These are phyloP conservation scores for Mycena pura DNA, from an alignment of 768 basidiomycete genomes.

Conservation along the genomic window DNA sequence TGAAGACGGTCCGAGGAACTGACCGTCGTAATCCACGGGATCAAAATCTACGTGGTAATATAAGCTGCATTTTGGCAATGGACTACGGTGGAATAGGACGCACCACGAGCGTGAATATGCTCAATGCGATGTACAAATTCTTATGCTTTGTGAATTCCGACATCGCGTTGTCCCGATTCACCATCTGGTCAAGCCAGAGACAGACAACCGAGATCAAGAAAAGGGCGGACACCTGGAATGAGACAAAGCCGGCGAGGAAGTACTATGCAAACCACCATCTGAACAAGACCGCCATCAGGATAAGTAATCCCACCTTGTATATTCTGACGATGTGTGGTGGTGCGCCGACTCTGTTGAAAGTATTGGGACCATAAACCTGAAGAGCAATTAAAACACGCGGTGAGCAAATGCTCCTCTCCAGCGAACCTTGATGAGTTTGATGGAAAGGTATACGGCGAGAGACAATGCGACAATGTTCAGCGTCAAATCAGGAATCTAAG, in stretches of 20 bases:
- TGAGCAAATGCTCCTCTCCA: not conserved
- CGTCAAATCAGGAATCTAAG: slow-evolving; percentile 22
- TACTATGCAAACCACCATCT: slow-evolving; percentile 20
- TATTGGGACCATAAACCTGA: slow-evolving; percentile 26
- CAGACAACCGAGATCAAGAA: slow-evolving; percentile 35
- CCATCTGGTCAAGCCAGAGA: slow-evolving; percentile 40
- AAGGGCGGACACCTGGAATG: slow-evolving; percentile 37
- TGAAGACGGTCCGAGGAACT: not conserved
- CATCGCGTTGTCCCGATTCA: slow-evolving; percentile 27
- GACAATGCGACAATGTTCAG: slow-evolving; percentile 16
- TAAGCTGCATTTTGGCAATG: not conserved
- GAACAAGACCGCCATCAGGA: not conserved
- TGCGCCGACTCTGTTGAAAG: slow-evolving; percentile 45
- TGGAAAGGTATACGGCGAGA: slow-evolving; percentile 20
- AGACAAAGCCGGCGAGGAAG: slow-evolving; percentile 39
- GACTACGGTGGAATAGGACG: slow-evolving; percentile 6
- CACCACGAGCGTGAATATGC: slow-evolving; percentile 32
- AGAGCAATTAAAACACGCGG: not conserved
- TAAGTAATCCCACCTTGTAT: slow-evolving; percentile 35
- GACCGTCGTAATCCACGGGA: slow-evolving; percentile 37
- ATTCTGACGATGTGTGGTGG: slow-evolving; percentile 40
- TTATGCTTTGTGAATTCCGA: slow-evolving; percentile 23
- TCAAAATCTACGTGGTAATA: slow-evolving; percentile 22
- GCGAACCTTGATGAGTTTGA: slow-evolving; percentile 24
- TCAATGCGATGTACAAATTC: slow-evolving; percentile 29